Percentiles rank a stretch among this genome's conserved stretches.
These are phyloP conservation scores for Arthrinium phaeospermum DNA, from an alignment of 2,329 filamentous ascomycete species.

Conservation along the genomic window DNA sequence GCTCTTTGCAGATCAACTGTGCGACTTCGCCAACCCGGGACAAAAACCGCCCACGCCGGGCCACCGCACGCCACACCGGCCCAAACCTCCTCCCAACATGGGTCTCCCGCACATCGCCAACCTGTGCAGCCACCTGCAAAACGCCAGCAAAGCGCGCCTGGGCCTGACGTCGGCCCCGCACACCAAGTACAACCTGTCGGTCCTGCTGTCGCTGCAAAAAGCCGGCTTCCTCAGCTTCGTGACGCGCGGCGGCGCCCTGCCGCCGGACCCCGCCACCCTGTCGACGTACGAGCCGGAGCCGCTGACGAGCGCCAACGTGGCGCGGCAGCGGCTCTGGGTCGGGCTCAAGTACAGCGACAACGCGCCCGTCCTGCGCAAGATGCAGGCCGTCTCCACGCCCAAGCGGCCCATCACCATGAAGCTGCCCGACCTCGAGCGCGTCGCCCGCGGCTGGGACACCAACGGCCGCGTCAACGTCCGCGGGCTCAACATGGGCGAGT, in stretches of 20 bases:
- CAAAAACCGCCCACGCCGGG: constrained; percentile 1
- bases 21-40: not conserved
- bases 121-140: constrained; percentile 90
- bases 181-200: constrained; percentile 78
- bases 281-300: constrained; percentile 55
- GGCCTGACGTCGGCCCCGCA: constrained; percentile 83
- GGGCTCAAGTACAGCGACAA: constrained; percentile 90
- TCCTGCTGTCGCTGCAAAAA: constrained; percentile 80
- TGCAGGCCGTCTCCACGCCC: constrained; percentile 74
- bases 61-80: not conserved
- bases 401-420: constrained; percentile 73
- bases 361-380: constrained; percentile 74
- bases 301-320: constrained; percentile 73
- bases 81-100: constrained; percentile 55
- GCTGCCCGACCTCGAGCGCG: constrained; percentile 63
- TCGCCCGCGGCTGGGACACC: constrained; percentile 72
- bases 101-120: constrained; percentile 76
- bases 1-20: not conserved
- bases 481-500: constrained; percentile 81
- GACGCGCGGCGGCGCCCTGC: constrained; percentile 70
- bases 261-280: constrained; percentile 55
- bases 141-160: constrained; percentile 82
- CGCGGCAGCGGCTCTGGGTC: constrained; percentile 80
- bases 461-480: constrained; percentile 69
- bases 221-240: constrained; percentile 83